A percentile compares a stretch with the other conserved stretches of the same genome.
These are phyloP conservation scores for Conringia planisiliqua DNA, from an alignment of 345 rosid species.

Conservation along the genomic window DNA sequence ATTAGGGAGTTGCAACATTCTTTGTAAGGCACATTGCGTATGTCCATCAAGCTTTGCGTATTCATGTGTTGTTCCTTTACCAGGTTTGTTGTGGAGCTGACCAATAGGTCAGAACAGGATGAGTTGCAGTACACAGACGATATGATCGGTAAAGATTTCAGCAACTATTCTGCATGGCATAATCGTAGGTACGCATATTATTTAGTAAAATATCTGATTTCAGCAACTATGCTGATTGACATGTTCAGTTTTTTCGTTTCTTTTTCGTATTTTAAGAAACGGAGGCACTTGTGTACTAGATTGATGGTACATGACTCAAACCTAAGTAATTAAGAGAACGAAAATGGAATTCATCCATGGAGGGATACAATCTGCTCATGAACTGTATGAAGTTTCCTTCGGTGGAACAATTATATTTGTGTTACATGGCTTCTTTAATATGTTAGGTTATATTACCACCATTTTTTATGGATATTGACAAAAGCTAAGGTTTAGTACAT, in stretches of 20 bases:
- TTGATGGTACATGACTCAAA: neutral
- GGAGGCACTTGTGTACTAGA: neutral
- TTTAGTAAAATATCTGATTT: neutral
- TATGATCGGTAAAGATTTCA: constrained; percentile 60
- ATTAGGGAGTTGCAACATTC: neutral
- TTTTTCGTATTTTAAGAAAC: neutral
- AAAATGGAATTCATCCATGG: neutral
- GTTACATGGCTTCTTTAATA: neutral
- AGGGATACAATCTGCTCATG: neutral
- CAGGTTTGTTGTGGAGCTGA: constrained; percentile 71
- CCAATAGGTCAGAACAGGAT: constrained; percentile 74
- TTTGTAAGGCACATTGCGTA: neutral
- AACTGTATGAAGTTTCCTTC: neutral
- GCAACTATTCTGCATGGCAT: constrained; percentile 99
- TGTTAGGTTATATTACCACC: neutral
- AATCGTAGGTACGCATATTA: constrained; percentile 69
- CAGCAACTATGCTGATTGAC: neutral
- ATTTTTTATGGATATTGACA: neutral
- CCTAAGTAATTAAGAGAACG: neutral
- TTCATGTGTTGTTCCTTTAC: constrained; percentile 9
- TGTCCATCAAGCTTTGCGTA: neutral
- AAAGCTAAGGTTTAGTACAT: constrained; percentile 6
- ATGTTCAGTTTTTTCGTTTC: neutral
- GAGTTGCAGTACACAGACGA: constrained; percentile 66
- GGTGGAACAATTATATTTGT: neutral